Evolutionary conservation across 176 grass and related monocot species (phyloP).

Genomic region (Carex littledalei): DNA sequence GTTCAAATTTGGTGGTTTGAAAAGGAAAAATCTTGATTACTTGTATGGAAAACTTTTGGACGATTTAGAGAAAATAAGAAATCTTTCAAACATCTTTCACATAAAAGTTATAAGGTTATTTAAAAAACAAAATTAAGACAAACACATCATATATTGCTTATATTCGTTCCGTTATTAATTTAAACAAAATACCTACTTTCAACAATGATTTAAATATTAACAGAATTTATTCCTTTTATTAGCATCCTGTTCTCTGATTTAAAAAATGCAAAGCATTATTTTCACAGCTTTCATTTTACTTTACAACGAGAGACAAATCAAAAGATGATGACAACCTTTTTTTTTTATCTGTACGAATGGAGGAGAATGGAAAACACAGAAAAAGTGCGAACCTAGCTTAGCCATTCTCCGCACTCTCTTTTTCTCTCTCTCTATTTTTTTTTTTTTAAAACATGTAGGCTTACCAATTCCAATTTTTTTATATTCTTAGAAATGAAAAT

Average conservation of each 20-base stretch:
- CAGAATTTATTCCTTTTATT: background rate
- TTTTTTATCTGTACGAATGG: slow-evolving; percentile 7
- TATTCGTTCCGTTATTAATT: background rate
- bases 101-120: background rate
- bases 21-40: too few relatives aligned
- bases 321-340: background rate
- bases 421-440: too few relatives aligned
- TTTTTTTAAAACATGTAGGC: too few relatives aligned
- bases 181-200: background rate
- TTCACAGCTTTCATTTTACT: background rate
- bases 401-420: background rate
- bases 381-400: background rate
- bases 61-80: background rate
- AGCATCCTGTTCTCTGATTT: background rate
- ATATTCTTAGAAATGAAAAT: too few relatives aligned
- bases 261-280: background rate
- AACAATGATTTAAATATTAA: background rate
- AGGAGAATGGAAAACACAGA: background rate
- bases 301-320: slow-evolving; percentile 17
- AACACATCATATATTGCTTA: background rate
- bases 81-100: background rate
- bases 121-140: background rate
- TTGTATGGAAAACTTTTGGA: background rate
- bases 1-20: background rate
- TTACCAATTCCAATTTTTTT: too few relatives aligned